Percentiles rank a stretch among this genome's conserved stretches.
phyloP scores from a whole-genome alignment of 345 rosid genomes.

The Salix dunnii region DNA sequence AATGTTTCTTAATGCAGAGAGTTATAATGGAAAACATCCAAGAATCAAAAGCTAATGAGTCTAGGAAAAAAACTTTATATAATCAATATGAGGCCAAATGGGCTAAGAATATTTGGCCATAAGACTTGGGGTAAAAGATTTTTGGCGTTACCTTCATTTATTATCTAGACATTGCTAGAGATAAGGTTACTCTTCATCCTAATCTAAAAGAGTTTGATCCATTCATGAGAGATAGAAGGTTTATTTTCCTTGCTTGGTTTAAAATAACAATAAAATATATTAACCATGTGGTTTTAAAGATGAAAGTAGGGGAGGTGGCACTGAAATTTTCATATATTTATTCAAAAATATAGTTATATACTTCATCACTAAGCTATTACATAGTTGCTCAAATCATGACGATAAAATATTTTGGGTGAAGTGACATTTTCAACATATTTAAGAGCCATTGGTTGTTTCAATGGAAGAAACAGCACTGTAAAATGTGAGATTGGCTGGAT shows the following conservation, averaged over 20 bases:
- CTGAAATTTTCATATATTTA: constrained; percentile 52
- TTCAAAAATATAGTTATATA: constrained; percentile 62
- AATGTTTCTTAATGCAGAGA: no score
- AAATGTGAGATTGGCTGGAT: no score
- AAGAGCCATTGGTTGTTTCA: constrained; percentile 29
- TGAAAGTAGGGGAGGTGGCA: constrained; percentile 60
- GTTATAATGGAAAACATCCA: no score
- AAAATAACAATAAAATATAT: constrained; percentile 58
- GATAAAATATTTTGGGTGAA: constrained; percentile 20
- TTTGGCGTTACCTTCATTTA: constrained; percentile 73
- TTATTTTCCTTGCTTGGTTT: constrained; percentile 74
- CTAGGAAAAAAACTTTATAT: no score
- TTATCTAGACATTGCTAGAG: constrained; percentile 63
- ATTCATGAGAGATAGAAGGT: constrained; percentile 48
- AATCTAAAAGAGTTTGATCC: constrained; percentile 47
- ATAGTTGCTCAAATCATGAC: constrained; percentile 45
- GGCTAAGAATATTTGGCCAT: constrained; percentile 38
- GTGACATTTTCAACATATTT: constrained; percentile 43
- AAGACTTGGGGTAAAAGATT: constrained; percentile 60
- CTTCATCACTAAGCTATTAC: constrained; percentile 69
- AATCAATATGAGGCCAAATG: no score
- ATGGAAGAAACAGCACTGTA: no score
- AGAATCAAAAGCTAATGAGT: no score
- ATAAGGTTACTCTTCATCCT: constrained; percentile 15
- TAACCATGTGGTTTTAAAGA: constrained; percentile 76